Evolutionary conservation across 2,329 filamentous ascomycete species (phyloP), one percentile per base, ranked within the genome.

Genomic region (Phialophora verrucosa): DNA sequence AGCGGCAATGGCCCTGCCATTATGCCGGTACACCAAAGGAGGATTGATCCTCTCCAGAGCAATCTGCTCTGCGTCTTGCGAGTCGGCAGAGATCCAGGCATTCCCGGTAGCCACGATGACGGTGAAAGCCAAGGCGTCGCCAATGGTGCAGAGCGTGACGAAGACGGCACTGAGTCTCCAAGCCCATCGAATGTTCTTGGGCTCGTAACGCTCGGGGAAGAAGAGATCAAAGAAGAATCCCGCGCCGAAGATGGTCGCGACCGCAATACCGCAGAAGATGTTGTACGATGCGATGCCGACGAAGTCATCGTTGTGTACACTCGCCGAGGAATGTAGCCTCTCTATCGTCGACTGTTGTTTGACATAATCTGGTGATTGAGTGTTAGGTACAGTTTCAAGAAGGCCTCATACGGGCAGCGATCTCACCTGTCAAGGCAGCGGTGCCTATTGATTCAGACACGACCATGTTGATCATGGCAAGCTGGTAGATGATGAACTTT

Each of bases 141-240:
- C 79, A 0, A 85, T 74, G 14, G 81, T 78, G 69, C 84, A 79
- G 11, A 83, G 38, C 38, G 79, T 81, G 7, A 85, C 77, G 2
- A 84, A 72, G 1, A 86, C 74, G 0, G 82, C 82, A 68, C 80
- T 84, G 11, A 83, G 78, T 71, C 80, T 84, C 85, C 85, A 88
- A 0, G 84, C 82, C n/a, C 81, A 70, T 57, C 82, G 81, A 3
- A 87, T 84, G 23, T 77, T 73, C 23, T 68, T 73, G 3, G 78
- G 81, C 67, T 88, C 85, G 10, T 78, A 74, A 56, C 85, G 79
- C 59, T 85, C 84, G 0, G 85, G 85, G 83, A 84, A 87, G 76
- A 87, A 86, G 3, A 88, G 80, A 72, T 87, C 85, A 75, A 87
- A 87, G 78, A 87, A 87, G 78, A 87, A 87, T 0, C 82, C 85